phyloP scores from a whole-genome alignment of 805 yeast genomes.

The Barnettozyma vustinii region DNA sequence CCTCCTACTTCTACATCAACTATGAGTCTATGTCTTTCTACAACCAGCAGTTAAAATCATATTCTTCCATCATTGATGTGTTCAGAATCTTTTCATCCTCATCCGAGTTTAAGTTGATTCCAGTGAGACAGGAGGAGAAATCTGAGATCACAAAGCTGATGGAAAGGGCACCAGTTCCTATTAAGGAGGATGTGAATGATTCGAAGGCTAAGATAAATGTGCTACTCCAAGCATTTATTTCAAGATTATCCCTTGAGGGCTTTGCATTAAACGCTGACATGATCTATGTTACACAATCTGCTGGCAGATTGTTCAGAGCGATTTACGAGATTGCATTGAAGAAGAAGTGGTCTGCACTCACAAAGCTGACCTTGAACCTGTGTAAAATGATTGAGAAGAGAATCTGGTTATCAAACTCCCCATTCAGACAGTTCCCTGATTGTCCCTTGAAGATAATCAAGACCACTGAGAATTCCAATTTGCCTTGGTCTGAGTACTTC shows the following conservation, averaged over 20 bases:
- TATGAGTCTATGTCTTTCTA: conserved; percentile 68
- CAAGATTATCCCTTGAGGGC: conserved; percentile 71
- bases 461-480: conserved; percentile 70
- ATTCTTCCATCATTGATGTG: conserved; percentile 65
- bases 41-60: conserved; percentile 55
- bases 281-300: conserved; percentile 89
- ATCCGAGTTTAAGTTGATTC: conserved; percentile 78
- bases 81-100: conserved; percentile 74
- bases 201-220: conserved; percentile 75
- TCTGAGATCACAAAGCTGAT: conserved; percentile 62
- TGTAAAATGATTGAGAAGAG: conserved; percentile 78
- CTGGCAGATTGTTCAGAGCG: conserved; percentile 83
- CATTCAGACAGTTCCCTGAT: conserved; percentile 75
- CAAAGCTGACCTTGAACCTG: conserved; percentile 53
- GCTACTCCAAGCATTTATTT: conserved; percentile 81
- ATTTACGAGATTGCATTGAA: conserved; percentile 69
- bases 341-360: conserved; percentile 65
- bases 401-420: conserved; percentile 81
- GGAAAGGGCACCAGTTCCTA: conserved; percentile 80
- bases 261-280: conserved; percentile 90
- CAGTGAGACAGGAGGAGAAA: conserved; percentile 83
- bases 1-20: conserved; percentile 81
- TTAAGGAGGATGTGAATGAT: conserved; percentile 65
- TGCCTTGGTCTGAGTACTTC: conserved; percentile 81
- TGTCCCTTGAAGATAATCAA: conserved; percentile 68